phyloP scores from a whole-genome alignment of 306 rosid genomes.

The Malus fusca region DNA sequence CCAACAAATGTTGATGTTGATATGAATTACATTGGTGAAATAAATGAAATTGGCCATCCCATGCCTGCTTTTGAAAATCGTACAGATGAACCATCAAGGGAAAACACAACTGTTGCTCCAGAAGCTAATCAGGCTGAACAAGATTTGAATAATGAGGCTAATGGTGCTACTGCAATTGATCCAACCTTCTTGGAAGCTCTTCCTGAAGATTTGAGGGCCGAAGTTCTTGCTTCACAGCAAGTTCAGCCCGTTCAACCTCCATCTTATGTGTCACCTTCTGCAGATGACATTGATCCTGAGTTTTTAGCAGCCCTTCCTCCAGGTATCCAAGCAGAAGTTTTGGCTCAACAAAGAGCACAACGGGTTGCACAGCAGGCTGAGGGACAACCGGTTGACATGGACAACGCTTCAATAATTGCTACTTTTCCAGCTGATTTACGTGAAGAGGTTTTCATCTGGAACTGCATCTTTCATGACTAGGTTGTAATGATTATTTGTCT shows the following conservation, averaged over 20 bases:
- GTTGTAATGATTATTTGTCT: slow-evolving; percentile 8
- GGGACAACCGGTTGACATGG: slow-evolving; percentile 99
- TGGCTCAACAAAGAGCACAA: slow-evolving; percentile 96
- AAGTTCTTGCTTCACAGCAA: slow-evolving; percentile 97
- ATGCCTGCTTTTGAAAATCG: slow-evolving; percentile 37
- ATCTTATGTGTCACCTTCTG: slow-evolving; percentile 77
- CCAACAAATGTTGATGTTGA: slow-evolving; percentile 56
- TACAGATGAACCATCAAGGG: slow-evolving; percentile 44
- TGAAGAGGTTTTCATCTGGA: slow-evolving; percentile 69
- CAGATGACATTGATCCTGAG: slow-evolving; percentile 94
- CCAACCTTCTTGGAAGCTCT: slow-evolving; percentile 98
- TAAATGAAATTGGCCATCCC: slow-evolving; percentile 45
- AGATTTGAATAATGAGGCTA: slow-evolving; percentile 52
- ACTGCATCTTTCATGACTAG: slow-evolving; percentile 8
- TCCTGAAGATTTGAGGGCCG: slow-evolving; percentile 92
- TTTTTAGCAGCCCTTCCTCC: slow-evolving; percentile 99
- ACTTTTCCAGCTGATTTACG: slow-evolving; percentile 99
- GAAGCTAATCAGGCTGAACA: slow-evolving; percentile 51
- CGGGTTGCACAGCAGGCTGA: slow-evolving; percentile 89
- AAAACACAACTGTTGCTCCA: slow-evolving; percentile 41
- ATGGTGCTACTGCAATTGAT: slow-evolving; percentile 82
- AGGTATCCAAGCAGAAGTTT: slow-evolving; percentile 92
- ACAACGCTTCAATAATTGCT: slow-evolving; percentile 94
- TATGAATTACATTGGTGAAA: slow-evolving; percentile 63
- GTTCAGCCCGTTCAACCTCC: slow-evolving; percentile 90